Conservation (phyloP, 2,329 filamentous ascomycete species). For the Clonostachys rhizophaga region DNA sequence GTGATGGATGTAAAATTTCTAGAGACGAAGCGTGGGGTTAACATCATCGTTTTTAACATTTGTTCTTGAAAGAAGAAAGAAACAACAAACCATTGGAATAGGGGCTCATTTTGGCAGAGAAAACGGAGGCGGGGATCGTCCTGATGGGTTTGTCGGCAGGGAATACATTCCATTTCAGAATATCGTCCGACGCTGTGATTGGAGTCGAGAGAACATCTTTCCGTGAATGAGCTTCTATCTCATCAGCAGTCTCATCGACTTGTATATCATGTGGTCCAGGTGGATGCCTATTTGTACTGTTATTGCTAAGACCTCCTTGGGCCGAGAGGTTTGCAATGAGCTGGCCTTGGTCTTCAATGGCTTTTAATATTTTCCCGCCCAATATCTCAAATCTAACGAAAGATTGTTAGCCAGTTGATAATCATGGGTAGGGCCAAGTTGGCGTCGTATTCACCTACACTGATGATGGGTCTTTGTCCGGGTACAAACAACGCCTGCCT, state of each 20-base stretch:
- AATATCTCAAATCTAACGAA: slow-evolving; percentile 6
- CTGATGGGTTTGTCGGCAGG: slow-evolving; percentile 3
- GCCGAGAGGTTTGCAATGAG: slow-evolving; percentile 2
- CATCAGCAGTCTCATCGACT: background rate
- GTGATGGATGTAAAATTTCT: slow-evolving; percentile 3
- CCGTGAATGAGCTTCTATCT: slow-evolving; percentile 5
- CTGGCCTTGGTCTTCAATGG: slow-evolving; percentile 6
- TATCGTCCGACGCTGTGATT: slow-evolving; percentile 7
- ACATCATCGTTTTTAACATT: too few species aligned
- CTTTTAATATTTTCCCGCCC: slow-evolving; percentile 6
- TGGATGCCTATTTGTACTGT: too few species aligned
- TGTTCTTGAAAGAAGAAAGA: background rate
- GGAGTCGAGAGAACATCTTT: slow-evolving; percentile 7
- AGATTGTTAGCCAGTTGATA: background rate
- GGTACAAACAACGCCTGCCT: slow-evolving; percentile 6
- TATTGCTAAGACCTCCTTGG: too few species aligned
- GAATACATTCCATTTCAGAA: slow-evolving; percentile 7
- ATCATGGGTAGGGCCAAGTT: background rate
- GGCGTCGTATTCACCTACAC: slow-evolving; percentile 1
- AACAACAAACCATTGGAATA: slow-evolving; percentile 4
- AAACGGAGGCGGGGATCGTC: slow-evolving; percentile 6
- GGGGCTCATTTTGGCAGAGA: slow-evolving; percentile 5
- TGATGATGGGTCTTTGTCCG: slow-evolving; percentile 7
- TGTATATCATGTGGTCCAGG: too few species aligned
- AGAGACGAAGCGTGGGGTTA: background rate